phyloP scores from a whole-genome alignment of 441 rosid species.

The Manihot esculenta region DNA sequence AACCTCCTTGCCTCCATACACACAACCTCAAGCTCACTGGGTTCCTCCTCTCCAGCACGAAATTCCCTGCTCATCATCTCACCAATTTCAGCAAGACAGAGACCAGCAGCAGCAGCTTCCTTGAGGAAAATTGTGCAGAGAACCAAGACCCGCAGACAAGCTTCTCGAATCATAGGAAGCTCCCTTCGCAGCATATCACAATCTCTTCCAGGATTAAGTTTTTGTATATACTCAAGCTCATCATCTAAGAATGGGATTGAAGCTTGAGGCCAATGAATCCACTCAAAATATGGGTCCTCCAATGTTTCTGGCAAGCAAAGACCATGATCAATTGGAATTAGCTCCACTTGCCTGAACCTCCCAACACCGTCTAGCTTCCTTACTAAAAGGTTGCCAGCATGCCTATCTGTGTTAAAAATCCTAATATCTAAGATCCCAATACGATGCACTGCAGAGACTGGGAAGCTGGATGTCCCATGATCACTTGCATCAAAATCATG shows the following conservation, averaged over 20 bases:
- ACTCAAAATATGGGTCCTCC: slow-evolving; percentile 58
- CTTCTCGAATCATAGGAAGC: slow-evolving; percentile 54
- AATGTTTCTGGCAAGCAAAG: slow-evolving; percentile 56
- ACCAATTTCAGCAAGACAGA: slow-evolving; percentile 54
- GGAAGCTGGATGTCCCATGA: slow-evolving; percentile 55
- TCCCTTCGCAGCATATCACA: slow-evolving; percentile 43
- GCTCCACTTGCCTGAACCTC: slow-evolving; percentile 44
- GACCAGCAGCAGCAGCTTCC: slow-evolving; percentile 45
- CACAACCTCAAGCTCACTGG: slow-evolving; percentile 50
- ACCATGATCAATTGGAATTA: slow-evolving; percentile 58
- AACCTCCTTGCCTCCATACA: slow-evolving; percentile 48
- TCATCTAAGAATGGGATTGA: slow-evolving; percentile 54
- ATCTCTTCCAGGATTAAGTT: slow-evolving; percentile 37
- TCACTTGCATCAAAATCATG: slow-evolving; percentile 62
- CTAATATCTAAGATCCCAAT: slow-evolving; percentile 52
- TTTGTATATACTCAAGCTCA: slow-evolving; percentile 43
- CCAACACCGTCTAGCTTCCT: slow-evolving; percentile 46
- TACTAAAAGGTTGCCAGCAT: slow-evolving; percentile 56
- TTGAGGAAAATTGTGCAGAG: slow-evolving; percentile 53
- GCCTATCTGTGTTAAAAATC: slow-evolving; percentile 53
- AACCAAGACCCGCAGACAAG: slow-evolving; percentile 42
- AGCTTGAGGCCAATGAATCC: slow-evolving; percentile 65
- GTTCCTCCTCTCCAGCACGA: slow-evolving; percentile 50
- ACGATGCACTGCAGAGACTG: slow-evolving; percentile 50
- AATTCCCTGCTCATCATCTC: slow-evolving; percentile 59